Evolutionary conservation across 768 basidiomycete genomes (phyloP).

Genomic region (Podaxis sp.): DNA sequence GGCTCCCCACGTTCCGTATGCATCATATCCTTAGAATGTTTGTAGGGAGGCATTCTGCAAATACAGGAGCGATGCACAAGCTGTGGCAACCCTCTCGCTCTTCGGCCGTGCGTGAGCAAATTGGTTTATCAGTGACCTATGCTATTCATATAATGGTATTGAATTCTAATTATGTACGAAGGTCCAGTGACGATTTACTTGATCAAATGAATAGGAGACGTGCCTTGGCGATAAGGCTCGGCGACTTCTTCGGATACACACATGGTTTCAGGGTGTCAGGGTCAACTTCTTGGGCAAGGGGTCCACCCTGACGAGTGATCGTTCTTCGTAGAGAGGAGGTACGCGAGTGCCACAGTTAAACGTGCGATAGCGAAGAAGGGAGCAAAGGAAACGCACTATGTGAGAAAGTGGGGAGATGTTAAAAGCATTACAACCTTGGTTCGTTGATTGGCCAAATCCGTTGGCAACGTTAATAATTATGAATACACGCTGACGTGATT

Average conservation of each 20-base stretch:
- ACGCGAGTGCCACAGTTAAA: not conserved
- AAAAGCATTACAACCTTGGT: not conserved
- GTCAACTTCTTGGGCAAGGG: not conserved
- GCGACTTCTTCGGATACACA: not conserved
- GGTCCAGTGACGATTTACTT: not conserved
- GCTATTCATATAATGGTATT: slow-evolving; percentile 1
- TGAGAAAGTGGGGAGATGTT: not conserved
- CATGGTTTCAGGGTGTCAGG: not conserved
- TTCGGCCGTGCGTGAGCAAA: not conserved
- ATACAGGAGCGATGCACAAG: not conserved
- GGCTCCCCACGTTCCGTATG: not conserved
- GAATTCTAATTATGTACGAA: not conserved
- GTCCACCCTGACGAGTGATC: not conserved
- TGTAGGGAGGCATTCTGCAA: not conserved
- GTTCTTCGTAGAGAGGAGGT: not conserved
- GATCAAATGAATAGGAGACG: not conserved
- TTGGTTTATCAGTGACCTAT: not conserved
- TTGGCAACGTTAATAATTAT: not conserved
- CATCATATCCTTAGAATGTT: not conserved
- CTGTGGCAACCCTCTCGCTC: not conserved
- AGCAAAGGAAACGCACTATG: not conserved
- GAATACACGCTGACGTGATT: not conserved
- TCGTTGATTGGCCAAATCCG: not conserved
- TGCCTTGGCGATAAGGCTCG: not conserved
- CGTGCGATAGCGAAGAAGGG: not conserved